A percentile compares a stretch with the other conserved stretches of the same genome.
These are phyloP conservation scores for Saturnispora quitensis DNA, from an alignment of 805 yeast genomes.

Conservation along the genomic window DNA sequence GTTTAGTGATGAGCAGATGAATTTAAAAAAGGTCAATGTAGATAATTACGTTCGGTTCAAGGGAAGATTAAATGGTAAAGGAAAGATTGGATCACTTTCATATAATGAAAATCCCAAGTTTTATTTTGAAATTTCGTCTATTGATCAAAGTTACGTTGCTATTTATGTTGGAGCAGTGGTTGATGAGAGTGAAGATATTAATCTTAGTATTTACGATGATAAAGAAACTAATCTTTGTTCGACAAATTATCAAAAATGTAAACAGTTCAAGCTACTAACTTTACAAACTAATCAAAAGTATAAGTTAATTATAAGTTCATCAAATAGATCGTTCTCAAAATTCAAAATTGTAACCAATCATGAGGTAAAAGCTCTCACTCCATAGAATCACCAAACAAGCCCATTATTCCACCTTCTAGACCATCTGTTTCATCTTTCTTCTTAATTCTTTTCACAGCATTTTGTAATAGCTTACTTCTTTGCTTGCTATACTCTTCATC, in stretches of 20 bases:
- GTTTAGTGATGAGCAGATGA: neutral
- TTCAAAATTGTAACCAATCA: neutral
- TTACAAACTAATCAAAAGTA: neutral
- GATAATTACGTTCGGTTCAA: neutral
- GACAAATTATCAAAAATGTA: neutral
- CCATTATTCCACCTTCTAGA: conserved; percentile 12
- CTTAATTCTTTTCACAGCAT: conserved; percentile 8
- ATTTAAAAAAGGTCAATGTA: neutral
- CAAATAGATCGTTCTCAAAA: neutral
- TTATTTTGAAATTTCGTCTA: neutral
- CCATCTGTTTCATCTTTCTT: conserved; percentile 12
- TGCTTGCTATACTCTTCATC: conserved; percentile 17
- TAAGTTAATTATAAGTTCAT: conserved; percentile 1
- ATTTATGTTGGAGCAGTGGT: neutral
- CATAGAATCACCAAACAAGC: conserved; percentile 10
- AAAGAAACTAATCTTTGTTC: neutral
- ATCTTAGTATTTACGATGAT: neutral
- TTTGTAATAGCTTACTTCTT: conserved; percentile 11
- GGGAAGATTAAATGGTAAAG: neutral
- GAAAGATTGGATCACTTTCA: neutral
- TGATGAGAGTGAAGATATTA: neutral
- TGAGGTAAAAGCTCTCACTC: neutral
- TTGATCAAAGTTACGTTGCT: neutral
- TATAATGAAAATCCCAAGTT: neutral
- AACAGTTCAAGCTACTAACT: neutral